Evolutionary conservation across 2,329 filamentous ascomycete genomes (phyloP).

Genomic region (Botrytis sinoallii): DNA sequence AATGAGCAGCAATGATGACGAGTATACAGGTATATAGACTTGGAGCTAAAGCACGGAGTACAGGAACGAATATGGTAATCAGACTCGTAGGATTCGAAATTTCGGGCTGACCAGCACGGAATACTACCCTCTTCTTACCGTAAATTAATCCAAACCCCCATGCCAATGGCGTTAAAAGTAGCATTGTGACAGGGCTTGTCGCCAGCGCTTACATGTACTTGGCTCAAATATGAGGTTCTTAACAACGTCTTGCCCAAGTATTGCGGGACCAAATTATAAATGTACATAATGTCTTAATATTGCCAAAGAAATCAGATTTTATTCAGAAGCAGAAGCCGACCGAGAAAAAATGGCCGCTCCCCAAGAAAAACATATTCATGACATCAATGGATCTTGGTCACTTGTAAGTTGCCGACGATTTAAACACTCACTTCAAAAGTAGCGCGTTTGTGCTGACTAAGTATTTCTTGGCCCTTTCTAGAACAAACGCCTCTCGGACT

Average conservation of each 20-base stretch:
- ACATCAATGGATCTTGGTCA: not conserved
- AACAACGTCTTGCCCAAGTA: not conserved
- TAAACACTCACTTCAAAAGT: not conserved
- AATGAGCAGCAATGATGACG: not conserved
- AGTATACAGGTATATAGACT: not conserved
- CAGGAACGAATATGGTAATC: not conserved
- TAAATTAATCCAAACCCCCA: not conserved
- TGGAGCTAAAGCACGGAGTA: not conserved
- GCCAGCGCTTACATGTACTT: constrained; percentile 3
- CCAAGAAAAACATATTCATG: not conserved
- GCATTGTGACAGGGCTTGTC: not conserved
- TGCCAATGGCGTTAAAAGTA: not conserved
- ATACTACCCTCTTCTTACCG: not conserved
- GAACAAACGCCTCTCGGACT: not conserved
- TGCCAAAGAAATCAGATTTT: not conserved
- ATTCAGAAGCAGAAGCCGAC: not conserved
- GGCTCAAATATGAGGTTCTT: not conserved
- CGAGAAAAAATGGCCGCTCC: not conserved
- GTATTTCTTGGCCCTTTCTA: not conserved
- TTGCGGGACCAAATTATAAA: not conserved
- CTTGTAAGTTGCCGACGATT: not conserved
- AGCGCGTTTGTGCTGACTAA: not conserved
- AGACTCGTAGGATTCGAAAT: not conserved
- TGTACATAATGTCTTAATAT: not conserved
- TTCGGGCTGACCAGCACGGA: not conserved